Percentiles rank a stretch among this genome's conserved stretches.
Evolutionary conservation across 164 flowering plant genomes (phyloP).

Genomic region (Warburgia ugandensis): DNA sequence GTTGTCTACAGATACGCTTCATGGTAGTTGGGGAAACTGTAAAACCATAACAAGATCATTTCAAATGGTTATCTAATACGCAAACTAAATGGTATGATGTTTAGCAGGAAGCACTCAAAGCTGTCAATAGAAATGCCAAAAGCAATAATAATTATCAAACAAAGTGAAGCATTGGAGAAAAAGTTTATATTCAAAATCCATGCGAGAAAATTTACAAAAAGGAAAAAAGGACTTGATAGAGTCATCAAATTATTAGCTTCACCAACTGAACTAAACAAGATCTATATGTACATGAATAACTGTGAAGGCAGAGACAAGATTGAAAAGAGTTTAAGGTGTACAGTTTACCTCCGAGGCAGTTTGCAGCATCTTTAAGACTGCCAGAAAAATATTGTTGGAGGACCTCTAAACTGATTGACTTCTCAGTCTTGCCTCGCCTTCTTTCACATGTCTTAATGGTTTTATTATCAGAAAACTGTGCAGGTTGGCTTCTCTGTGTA

Average conservation of each 20-base stretch:
- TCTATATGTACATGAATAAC: too few species aligned
- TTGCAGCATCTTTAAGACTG: slow-evolving; percentile 97
- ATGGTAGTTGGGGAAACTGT: slow-evolving; percentile 97
- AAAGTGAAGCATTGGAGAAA: too few species aligned
- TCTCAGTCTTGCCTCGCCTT: slow-evolving; percentile 81
- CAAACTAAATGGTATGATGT: too few species aligned
- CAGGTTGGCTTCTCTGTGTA: slow-evolving; percentile 18
- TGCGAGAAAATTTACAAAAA: too few species aligned
- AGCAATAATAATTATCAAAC: too few species aligned
- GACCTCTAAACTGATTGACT: slow-evolving; percentile 82
- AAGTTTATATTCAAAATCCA: too few species aligned
- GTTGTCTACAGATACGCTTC: slow-evolving; percentile 97
- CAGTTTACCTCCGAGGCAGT: slow-evolving; percentile 83
- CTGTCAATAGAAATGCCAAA: too few species aligned
- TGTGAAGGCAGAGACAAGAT: too few species aligned
- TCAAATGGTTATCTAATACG: background rate
- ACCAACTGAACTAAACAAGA: too few species aligned
- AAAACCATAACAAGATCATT: slow-evolving; percentile 17
- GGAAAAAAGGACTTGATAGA: too few species aligned
- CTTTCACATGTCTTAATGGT: slow-evolving; percentile 36
- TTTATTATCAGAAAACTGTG: slow-evolving; percentile 24
- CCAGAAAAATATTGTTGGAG: slow-evolving; percentile 91
- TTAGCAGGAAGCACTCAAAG: too few species aligned
- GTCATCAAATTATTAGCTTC: too few species aligned
- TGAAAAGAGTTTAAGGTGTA: background rate